These are phyloP conservation scores for Pholiota molesta DNA, from an alignment of 768 basidiomycete genomes.

Conservation along the genomic window DNA sequence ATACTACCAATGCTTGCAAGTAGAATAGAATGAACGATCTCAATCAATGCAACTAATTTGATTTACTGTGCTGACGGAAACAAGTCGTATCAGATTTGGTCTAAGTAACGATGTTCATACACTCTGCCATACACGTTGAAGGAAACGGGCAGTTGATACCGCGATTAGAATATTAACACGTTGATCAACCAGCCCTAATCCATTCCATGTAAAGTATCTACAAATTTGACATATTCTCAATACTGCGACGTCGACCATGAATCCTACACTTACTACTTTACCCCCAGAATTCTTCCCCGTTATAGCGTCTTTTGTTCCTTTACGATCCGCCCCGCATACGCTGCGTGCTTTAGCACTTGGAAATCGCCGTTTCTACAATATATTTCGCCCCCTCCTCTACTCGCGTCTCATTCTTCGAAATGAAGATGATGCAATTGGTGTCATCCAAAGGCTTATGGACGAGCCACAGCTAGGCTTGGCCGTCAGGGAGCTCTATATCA, in stretches of 20 bases:
- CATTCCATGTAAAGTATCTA: too few species aligned
- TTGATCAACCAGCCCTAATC: too few species aligned
- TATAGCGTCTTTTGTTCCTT: conserved; percentile 18
- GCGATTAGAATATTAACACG: too few species aligned
- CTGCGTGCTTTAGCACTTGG: conserved; percentile 10
- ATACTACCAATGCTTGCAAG: too few species aligned
- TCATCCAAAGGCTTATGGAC: conserved; percentile 12
- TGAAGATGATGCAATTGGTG: conserved; percentile 10
- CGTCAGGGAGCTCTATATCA: conserved; percentile 19
- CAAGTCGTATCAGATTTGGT: too few species aligned
- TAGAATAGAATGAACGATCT: too few species aligned
- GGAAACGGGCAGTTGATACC: too few species aligned
- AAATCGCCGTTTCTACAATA: conserved; percentile 10
- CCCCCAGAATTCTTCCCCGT: conserved; percentile 19
- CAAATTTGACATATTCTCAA: too few species aligned
- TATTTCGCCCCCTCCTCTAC: conserved; percentile 17
- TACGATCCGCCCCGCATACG: conserved; percentile 14
- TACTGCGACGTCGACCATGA: not conserved
- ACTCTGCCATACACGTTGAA: too few species aligned
- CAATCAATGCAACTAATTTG: too few species aligned
- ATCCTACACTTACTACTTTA: not conserved
- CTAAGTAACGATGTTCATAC: too few species aligned
- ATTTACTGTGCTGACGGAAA: too few species aligned
- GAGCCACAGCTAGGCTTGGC: conserved; percentile 8
- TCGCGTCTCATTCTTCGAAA: conserved; percentile 17